Percentiles rank a stretch among this genome's conserved stretches.
Conservation (phyloP, 306 rosid species). For the Gastrolobium villosum region DNA sequence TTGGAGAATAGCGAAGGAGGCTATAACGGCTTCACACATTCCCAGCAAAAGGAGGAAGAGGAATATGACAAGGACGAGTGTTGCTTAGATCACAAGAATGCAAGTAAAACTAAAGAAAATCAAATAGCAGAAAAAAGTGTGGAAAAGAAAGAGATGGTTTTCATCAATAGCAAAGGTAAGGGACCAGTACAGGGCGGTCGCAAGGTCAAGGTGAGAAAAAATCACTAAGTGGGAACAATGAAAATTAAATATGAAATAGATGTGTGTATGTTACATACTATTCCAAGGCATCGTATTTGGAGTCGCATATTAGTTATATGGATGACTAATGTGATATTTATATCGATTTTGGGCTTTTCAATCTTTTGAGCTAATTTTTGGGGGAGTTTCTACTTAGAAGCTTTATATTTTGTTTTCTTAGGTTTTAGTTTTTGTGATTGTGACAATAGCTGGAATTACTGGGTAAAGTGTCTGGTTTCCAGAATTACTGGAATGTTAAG, state of each 20-base stretch:
- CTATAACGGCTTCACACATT: background rate
- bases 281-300: no score
- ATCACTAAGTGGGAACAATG: slow-evolving; percentile 42
- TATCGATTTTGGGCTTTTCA: no score
- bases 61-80: background rate
- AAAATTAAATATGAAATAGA: slow-evolving; percentile 17
- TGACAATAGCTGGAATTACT: slow-evolving; percentile 8
- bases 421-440: background rate
- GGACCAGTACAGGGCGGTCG: slow-evolving; percentile 46
- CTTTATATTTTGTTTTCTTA: slow-evolving; percentile 8
- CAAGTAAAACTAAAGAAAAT: slow-evolving; percentile 42
- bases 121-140: slow-evolving; percentile 38
- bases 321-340: no score
- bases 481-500: background rate
- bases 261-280: background rate
- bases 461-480: background rate
- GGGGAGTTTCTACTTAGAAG: background rate
- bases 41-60: slow-evolving; percentile 18
- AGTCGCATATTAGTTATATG: no score
- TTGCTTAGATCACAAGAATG: slow-evolving; percentile 28
- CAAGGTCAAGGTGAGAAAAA: slow-evolving; percentile 48
- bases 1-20: background rate
- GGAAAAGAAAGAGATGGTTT: slow-evolving; percentile 42
- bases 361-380: no score
- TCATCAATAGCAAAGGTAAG: slow-evolving; percentile 36